Conservation (phyloP, 371 early-diverging fungal genomes). For the Mortierella sp. region DNA sequence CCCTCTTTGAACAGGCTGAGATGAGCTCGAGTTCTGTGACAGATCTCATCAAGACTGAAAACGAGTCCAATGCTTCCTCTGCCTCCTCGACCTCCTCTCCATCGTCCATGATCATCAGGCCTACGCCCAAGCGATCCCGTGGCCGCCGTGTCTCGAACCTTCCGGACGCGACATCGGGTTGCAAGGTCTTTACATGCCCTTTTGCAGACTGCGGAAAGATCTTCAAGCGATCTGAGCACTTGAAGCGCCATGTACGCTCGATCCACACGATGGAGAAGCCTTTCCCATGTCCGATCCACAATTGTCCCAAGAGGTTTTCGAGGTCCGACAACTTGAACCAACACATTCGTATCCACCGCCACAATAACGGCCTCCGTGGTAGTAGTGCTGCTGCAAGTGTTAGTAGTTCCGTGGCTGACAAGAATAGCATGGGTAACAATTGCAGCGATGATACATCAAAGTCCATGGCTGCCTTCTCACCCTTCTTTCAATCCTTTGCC, state of each 20-base stretch:
- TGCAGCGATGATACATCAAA: too few species aligned
- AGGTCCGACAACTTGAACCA: slow-evolving; percentile 87
- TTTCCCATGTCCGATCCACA: slow-evolving; percentile 72
- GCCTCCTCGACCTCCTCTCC: too few species aligned
- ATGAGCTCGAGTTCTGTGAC: not conserved
- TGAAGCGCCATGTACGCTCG: slow-evolving; percentile 80
- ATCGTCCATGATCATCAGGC: slow-evolving; percentile 23
- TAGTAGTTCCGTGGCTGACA: too few species aligned
- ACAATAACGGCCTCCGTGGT: too few species aligned
- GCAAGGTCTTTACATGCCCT: slow-evolving; percentile 64
- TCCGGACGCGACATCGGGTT: slow-evolving; percentile 55
- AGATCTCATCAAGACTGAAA: too few species aligned
- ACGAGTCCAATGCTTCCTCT: too few species aligned
- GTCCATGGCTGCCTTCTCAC: too few species aligned
- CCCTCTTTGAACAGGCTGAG: slow-evolving; percentile 22
- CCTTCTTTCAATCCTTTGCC: too few species aligned
- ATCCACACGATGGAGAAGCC: slow-evolving; percentile 72
- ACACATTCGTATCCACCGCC: slow-evolving; percentile 74
- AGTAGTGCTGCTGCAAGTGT: too few species aligned
- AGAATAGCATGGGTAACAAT: too few species aligned
- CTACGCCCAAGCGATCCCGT: slow-evolving; percentile 62
- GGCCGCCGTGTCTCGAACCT: slow-evolving; percentile 69
- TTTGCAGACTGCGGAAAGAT: slow-evolving; percentile 74
- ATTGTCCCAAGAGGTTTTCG: slow-evolving; percentile 86
- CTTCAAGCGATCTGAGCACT: slow-evolving; percentile 88